Evolutionary conservation across 2,329 filamentous ascomycete genomes (phyloP).

Genomic region (Coniochaeta ligniaria): DNA sequence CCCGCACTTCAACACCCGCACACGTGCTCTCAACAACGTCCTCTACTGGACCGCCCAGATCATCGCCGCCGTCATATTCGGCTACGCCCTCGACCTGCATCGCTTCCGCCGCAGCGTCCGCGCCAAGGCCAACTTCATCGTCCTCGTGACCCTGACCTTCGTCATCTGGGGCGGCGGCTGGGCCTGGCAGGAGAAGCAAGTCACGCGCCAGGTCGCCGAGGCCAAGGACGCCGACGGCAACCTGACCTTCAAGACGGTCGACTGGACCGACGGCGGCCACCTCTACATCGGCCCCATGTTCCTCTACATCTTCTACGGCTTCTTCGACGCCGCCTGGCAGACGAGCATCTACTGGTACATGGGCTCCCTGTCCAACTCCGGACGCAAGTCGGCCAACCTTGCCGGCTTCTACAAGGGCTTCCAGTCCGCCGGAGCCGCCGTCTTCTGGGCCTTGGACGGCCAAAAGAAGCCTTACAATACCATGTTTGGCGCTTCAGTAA

Average conservation of each 20-base stretch:
- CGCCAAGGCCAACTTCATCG: constrained; percentile 56
- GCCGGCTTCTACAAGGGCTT: constrained; percentile 54
- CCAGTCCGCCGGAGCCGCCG: constrained; percentile 77
- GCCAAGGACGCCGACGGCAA: constrained; percentile 5
- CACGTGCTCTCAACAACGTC: constrained; percentile 62
- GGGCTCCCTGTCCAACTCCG: constrained; percentile 87
- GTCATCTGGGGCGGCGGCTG: constrained; percentile 77
- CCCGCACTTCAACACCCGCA: constrained; percentile 60
- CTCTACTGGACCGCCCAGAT: constrained; percentile 76
- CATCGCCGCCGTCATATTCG: constrained; percentile 64
- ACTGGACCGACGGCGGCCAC: constrained; percentile 57
- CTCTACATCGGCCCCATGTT: constrained; percentile 73
- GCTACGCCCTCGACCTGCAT: constrained; percentile 59
- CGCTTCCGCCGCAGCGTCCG: constrained; percentile 54
- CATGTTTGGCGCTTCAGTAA: constrained; percentile 56
- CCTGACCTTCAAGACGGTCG: constrained; percentile 26
- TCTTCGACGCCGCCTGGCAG: constrained; percentile 88
- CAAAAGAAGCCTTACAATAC: constrained; percentile 56
- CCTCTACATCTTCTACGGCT: constrained; percentile 83
- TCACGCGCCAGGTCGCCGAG: constrained; percentile 32
- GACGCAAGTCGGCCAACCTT: constrained; percentile 85
- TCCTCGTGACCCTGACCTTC: constrained; percentile 64
- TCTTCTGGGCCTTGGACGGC: constrained; percentile 66
- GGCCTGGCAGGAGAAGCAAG: constrained; percentile 62
- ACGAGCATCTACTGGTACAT: constrained; percentile 93